A percentile compares a stretch with the other conserved stretches of the same genome.
Evolutionary conservation across 768 basidiomycete genomes (phyloP).

Genomic region (Lentinula raphanica): DNA sequence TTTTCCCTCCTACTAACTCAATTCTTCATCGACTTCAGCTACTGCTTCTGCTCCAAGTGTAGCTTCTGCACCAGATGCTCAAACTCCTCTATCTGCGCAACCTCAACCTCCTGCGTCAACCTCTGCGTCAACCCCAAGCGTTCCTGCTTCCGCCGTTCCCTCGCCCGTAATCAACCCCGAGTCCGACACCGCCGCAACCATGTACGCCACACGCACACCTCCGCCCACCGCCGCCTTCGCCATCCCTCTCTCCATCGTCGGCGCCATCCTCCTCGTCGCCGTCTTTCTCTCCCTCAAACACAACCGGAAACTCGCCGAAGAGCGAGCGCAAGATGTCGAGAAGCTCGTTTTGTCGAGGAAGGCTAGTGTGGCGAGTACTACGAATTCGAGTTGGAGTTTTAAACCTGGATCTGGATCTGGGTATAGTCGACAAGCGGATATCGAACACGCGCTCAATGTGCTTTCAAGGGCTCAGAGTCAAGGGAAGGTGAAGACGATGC

Average conservation of each 20-base stretch:
- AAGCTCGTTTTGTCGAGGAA: background rate
- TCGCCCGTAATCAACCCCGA: background rate
- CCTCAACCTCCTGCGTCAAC: background rate
- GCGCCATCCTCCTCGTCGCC: constrained; percentile 25
- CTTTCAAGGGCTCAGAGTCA: constrained; percentile 2
- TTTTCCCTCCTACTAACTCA: background rate
- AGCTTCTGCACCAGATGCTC: background rate
- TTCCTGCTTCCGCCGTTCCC: background rate
- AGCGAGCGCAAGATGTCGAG: constrained; percentile 7
- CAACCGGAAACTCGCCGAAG: constrained; percentile 16
- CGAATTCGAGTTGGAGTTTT: background rate
- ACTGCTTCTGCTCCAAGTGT: background rate
- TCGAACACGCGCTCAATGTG: constrained; percentile 6
- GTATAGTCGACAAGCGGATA: constrained; percentile 6
- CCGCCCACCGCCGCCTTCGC: constrained; percentile 27
- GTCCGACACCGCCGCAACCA: constrained; percentile 7
- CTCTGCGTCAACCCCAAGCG: background rate
- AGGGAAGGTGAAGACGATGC: constrained; percentile 1
- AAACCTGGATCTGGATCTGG: too few species aligned
- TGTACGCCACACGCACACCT: constrained; percentile 18
- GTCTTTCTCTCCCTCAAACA: constrained; percentile 22
- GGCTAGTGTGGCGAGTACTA: background rate
- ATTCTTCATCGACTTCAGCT: background rate
- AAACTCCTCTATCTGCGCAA: background rate
- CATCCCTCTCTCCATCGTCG: constrained; percentile 28